Conservation (phyloP, 2,329 filamentous ascomycete species). For the Ramichloridium luteum region DNA sequence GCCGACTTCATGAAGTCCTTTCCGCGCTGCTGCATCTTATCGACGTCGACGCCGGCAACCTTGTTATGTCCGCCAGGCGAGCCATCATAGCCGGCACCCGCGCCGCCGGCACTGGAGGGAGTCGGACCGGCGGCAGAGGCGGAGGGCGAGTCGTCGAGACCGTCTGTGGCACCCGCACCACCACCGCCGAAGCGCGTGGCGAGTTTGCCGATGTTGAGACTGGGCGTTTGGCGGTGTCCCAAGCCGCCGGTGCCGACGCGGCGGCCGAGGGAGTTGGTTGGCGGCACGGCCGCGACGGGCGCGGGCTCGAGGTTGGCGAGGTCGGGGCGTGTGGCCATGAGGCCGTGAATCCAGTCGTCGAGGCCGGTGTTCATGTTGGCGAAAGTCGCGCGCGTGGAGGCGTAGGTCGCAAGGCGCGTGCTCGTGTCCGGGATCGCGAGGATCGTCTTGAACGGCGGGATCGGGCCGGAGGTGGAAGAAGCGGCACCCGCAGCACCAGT, state of each 20-base stretch:
- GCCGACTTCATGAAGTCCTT: conserved; percentile 82
- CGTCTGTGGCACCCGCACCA: neutral
- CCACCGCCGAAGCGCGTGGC: neutral
- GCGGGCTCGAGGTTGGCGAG: conserved; percentile 34
- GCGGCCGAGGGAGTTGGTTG: neutral
- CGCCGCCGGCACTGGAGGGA: neutral
- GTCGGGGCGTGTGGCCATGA: conserved; percentile 40
- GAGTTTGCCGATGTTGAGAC: neutral
- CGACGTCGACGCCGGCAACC: conserved; percentile 17
- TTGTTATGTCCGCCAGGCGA: neutral
- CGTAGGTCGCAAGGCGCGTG: conserved; percentile 63
- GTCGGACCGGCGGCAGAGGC: neutral
- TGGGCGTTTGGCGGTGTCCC: neutral
- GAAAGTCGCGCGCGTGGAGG: conserved; percentile 59
- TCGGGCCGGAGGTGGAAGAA: conserved; percentile 23
- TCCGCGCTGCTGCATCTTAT: conserved; percentile 59
- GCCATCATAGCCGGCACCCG: neutral
- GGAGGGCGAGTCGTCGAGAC: neutral
- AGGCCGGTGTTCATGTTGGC: conserved; percentile 64
- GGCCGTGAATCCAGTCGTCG: conserved; percentile 44
- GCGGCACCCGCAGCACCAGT: too few relatives aligned
- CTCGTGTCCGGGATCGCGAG: conserved; percentile 51
- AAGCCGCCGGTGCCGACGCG: neutral
- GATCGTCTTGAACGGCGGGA: conserved; percentile 63
- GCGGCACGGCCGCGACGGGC: conserved; percentile 22